Conservation (phyloP, 352 stramenopile genomes). For the Phytopythium sindhum region DNA sequence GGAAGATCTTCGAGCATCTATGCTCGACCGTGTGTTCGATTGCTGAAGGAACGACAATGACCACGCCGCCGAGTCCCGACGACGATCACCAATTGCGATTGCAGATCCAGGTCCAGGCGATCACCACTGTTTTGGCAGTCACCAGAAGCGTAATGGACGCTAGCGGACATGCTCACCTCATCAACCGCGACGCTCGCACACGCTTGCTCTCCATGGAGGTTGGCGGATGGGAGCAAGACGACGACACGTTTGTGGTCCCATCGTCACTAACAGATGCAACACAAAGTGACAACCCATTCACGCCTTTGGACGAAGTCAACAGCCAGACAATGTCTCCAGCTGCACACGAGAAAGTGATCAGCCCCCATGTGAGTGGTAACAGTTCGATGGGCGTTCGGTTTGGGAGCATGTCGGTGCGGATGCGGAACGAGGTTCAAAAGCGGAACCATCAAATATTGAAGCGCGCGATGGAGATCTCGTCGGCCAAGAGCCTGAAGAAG, state of each 20-base stretch:
- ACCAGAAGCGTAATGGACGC: constrained; percentile 83
- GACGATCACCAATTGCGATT: constrained; percentile 33
- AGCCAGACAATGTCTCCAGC: background rate
- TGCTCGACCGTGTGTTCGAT: constrained; percentile 72
- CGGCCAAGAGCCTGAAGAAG: constrained; percentile 85
- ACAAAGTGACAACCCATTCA: background rate
- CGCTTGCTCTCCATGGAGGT: constrained; percentile 81
- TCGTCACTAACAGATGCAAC: background rate
- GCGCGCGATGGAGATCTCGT: constrained; percentile 75
- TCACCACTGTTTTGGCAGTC: constrained; percentile 74
- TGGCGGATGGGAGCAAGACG: constrained; percentile 83
- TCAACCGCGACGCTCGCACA: constrained; percentile 72
- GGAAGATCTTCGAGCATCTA: constrained; percentile 88
- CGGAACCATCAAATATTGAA: constrained; percentile 78
- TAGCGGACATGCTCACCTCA: constrained; percentile 83
- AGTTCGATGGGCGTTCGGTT: constrained; percentile 21
- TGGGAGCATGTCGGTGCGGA: constrained; percentile 62
- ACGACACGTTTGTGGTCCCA: constrained; percentile 9
- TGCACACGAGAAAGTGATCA: background rate
- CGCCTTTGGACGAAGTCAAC: background rate
- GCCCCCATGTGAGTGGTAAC: background rate
- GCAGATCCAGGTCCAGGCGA: constrained; percentile 57
- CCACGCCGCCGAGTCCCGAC: constrained; percentile 19
- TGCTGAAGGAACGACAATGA: constrained; percentile 47
- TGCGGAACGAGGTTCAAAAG: constrained; percentile 83